A percentile compares a stretch with the other conserved stretches of the same genome.
Evolutionary conservation across 2,329 filamentous ascomycete species (phyloP).

Genomic region (Epichloe glyceriae): DNA sequence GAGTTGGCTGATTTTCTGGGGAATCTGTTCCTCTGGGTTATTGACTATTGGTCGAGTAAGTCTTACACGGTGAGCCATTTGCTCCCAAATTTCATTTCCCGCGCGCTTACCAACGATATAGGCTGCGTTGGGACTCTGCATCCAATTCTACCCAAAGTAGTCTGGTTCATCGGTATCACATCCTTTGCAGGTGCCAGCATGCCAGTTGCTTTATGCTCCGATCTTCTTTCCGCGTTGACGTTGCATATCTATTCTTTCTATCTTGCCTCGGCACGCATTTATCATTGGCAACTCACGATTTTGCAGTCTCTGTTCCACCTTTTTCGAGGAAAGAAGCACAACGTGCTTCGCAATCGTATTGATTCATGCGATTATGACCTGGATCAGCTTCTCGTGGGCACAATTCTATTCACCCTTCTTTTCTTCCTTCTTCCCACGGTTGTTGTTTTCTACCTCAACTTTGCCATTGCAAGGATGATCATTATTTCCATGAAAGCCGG

Average conservation of each 20-base stretch:
- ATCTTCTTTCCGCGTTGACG: slow-evolving; percentile 80
- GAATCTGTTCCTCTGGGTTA: slow-evolving; percentile 94
- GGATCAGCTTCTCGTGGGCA: slow-evolving; percentile 89
- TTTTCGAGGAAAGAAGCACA: slow-evolving; percentile 95
- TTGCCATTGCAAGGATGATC: slow-evolving; percentile 84
- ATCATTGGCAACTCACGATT: slow-evolving; percentile 96
- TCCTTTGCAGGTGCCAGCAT: slow-evolving; percentile 94
- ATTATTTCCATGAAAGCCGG: slow-evolving; percentile 88
- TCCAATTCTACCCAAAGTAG: slow-evolving; percentile 70
- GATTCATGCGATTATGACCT: slow-evolving; percentile 98
- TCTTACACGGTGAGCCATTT: neutral
- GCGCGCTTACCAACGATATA: slow-evolving; percentile 20
- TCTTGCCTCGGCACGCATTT: slow-evolving; percentile 89
- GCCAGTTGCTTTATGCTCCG: slow-evolving; percentile 91
- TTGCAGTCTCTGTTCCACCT: slow-evolving; percentile 96
- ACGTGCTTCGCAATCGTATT: slow-evolving; percentile 91
- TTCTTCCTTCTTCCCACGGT: slow-evolving; percentile 94
- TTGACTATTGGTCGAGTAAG: slow-evolving; percentile 89
- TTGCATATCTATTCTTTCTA: slow-evolving; percentile 98
- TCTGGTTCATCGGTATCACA: slow-evolving; percentile 87
- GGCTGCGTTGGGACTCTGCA: slow-evolving; percentile 65
- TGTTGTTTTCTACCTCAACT: slow-evolving; percentile 92
- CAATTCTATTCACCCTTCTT: slow-evolving; percentile 87
- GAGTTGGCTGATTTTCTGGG: slow-evolving; percentile 90
- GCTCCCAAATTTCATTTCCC: slow-evolving; percentile 7